phyloP scores from a whole-genome alignment of 352 stramenopile genomes.

The Phytophthora colocasiae region DNA sequence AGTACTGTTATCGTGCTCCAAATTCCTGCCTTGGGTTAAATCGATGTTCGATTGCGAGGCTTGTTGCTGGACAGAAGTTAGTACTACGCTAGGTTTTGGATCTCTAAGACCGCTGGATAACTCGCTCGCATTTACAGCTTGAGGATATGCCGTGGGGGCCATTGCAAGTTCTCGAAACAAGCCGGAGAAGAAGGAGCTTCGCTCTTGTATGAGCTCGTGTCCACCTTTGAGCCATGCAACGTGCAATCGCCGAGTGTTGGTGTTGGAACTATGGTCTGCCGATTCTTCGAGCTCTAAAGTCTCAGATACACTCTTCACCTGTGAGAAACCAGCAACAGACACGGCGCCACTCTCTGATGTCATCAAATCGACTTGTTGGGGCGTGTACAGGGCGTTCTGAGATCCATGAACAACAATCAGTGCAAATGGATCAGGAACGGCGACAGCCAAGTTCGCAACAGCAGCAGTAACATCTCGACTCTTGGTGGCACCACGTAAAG shows the following conservation, averaged over 20 bases:
- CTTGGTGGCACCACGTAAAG: slow-evolving; percentile 62
- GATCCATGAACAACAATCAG: slow-evolving; percentile 70
- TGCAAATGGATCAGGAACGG: slow-evolving; percentile 43
- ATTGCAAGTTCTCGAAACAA: slow-evolving; percentile 55
- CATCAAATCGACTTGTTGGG: slow-evolving; percentile 45
- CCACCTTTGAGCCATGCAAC: slow-evolving; percentile 81
- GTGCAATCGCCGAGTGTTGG: slow-evolving; percentile 37
- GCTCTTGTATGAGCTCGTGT: slow-evolving; percentile 77
- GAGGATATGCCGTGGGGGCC: background rate
- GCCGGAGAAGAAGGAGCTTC: slow-evolving; percentile 55
- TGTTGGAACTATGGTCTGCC: background rate
- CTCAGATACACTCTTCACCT: slow-evolving; percentile 17
- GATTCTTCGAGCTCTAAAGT: slow-evolving; percentile 14
- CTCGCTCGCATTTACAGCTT: background rate
- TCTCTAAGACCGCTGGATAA: slow-evolving; percentile 1
- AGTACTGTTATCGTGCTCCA: background rate
- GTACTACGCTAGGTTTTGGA: slow-evolving; percentile 4
- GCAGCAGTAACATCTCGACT: slow-evolving; percentile 35
- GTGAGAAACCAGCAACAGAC: slow-evolving; percentile 10
- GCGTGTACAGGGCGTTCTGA: slow-evolving; percentile 51
- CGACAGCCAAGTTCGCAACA: slow-evolving; percentile 38
- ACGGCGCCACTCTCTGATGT: background rate
- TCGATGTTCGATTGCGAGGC: background rate
- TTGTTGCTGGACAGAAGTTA: background rate
- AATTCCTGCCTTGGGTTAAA: background rate